Percentiles rank a stretch among this genome's conserved stretches.
phyloP scores from a whole-genome alignment of 768 basidiomycete genomes.

The Pleurotus eryngii region DNA sequence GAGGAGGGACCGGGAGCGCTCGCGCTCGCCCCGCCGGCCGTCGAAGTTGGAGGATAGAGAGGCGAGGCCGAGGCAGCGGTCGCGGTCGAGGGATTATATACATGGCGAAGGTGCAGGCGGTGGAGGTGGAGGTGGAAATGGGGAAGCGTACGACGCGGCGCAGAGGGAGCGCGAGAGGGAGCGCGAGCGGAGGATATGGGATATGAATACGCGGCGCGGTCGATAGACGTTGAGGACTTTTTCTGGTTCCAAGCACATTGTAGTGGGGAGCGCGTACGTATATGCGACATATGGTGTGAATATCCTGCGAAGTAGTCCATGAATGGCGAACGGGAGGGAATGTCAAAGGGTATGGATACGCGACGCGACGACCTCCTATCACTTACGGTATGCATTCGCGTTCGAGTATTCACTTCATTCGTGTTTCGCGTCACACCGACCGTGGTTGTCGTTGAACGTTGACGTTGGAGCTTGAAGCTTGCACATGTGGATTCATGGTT shows the following conservation, averaged over 20 bases:
- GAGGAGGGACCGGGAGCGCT: constrained; percentile 21
- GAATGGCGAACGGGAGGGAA: no score
- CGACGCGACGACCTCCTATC: no score
- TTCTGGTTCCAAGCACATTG: no score
- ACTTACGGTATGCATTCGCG: no score
- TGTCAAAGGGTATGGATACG: no score
- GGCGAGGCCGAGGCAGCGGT: constrained; percentile 16
- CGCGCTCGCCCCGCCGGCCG: constrained; percentile 13
- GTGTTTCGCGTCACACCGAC: no score
- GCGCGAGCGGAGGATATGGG: constrained; percentile 52
- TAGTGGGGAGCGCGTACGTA: no score
- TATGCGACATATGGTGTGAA: no score
- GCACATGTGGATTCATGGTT: neutral
- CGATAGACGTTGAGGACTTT: neutral
- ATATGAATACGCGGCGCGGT: constrained; percentile 40
- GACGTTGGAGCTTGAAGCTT: no score
- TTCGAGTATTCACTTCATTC: no score
- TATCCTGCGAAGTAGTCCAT: no score
- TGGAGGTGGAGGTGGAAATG: neutral
- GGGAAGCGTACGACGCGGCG: constrained; percentile 25
- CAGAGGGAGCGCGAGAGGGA: constrained; percentile 36
- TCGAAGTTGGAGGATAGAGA: constrained; percentile 10
- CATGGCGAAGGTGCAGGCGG: constrained; percentile 21
- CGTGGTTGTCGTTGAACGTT: no score
- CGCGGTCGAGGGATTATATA: constrained; percentile 13